Conservation (phyloP, 139 green algal species). For the Chara braunii region DNA sequence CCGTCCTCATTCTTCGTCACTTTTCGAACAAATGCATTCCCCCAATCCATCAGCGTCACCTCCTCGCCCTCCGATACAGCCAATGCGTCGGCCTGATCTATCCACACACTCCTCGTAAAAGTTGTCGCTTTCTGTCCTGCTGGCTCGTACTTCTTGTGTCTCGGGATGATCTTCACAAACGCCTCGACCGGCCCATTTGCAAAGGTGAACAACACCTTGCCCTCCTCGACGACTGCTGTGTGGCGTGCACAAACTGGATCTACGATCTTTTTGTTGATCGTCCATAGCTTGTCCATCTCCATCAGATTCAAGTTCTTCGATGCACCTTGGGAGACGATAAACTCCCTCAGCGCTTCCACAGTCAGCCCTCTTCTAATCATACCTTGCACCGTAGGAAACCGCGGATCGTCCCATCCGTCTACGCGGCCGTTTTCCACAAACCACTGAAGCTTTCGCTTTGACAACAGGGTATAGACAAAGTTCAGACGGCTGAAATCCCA, state of each 20-base stretch:
- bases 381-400: constrained; percentile 95
- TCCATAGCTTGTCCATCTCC: constrained; percentile 99
- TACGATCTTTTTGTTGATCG: constrained; percentile 91
- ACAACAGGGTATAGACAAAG: constrained; percentile 75
- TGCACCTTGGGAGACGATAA: constrained; percentile 89
- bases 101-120: constrained; percentile 32
- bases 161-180: constrained; percentile 47
- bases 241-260: constrained; percentile 68
- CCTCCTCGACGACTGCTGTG: constrained; percentile 62
- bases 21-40: constrained; percentile 75
- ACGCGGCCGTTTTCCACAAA: constrained; percentile 66
- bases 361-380: constrained; percentile 71
- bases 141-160: constrained; percentile 85
- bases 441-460: constrained; percentile 89
- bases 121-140: constrained; percentile 38
- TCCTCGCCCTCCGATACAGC: constrained; percentile 72
- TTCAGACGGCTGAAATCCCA: constrained; percentile 87
- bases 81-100: constrained; percentile 81
- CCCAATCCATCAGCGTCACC: constrained; percentile 98
- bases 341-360: constrained; percentile 65
- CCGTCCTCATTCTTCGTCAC: constrained; percentile 4
- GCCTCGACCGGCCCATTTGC: constrained; percentile 51
- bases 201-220: constrained; percentile 54
- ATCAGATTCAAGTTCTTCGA: constrained; percentile 75
- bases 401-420: constrained; percentile 84